phyloP scores from a whole-genome alignment of 176 grass and related monocot species.

The Urochloa ruziziensis region DNA sequence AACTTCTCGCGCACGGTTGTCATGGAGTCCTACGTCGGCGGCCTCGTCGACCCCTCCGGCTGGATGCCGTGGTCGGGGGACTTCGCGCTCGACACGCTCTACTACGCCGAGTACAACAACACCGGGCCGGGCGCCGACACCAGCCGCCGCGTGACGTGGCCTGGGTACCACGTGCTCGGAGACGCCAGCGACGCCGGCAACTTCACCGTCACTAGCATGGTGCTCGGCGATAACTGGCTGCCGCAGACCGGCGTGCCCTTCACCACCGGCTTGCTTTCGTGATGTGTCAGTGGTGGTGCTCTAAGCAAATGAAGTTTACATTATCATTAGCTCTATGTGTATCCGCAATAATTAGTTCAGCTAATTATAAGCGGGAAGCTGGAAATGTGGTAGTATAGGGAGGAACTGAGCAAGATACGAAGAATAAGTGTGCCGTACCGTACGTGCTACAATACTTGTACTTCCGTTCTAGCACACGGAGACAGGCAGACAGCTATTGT shows the following conservation, averaged over 20 bases:
- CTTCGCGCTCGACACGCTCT: conserved; percentile 56
- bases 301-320: background rate
- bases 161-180: conserved; percentile 52
- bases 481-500: no score
- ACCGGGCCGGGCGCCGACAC: conserved; percentile 53
- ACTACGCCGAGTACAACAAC: conserved; percentile 65
- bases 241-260: conserved; percentile 64
- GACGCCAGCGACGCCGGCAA: conserved; percentile 38
- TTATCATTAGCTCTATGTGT: background rate
- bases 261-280: conserved; percentile 34
- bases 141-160: conserved; percentile 46
- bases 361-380: background rate
- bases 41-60: conserved; percentile 41
- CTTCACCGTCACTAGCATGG: conserved; percentile 57
- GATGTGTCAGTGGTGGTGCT: background rate
- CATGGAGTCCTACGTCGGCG: conserved; percentile 57
- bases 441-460: no score
- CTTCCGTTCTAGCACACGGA: no score
- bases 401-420: background rate
- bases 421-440: background rate
- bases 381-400: background rate
- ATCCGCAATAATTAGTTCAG: background rate
- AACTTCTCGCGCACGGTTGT: conserved; percentile 63
- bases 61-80: conserved; percentile 68
- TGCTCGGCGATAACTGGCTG: conserved; percentile 65